phyloP scores from a whole-genome alignment of 257 asterid species.

The Solanum tacnaense region DNA sequence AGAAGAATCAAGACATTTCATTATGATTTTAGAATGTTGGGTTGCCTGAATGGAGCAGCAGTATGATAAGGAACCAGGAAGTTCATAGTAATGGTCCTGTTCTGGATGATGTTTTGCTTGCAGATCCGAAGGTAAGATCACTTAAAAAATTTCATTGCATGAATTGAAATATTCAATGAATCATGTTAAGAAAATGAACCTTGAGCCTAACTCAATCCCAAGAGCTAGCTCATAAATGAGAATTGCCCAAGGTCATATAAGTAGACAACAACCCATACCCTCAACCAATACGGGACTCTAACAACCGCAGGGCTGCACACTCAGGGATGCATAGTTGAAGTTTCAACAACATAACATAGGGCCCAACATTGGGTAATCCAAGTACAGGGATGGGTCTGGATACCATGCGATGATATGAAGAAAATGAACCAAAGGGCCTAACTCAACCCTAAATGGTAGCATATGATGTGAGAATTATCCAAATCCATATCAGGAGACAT shows the following conservation, averaged over 20 bases:
- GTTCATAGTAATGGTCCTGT: slow-evolving; percentile 95
- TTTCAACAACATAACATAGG: not conserved
- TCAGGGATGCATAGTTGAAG: not conserved
- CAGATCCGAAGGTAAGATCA: slow-evolving; percentile 61
- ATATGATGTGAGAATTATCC: not conserved
- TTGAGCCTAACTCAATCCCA: not conserved
- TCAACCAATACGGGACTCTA: not conserved
- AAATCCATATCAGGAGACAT: not conserved
- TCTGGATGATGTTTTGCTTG: slow-evolving; percentile 72
- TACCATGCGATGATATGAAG: not conserved
- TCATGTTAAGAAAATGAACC: not conserved
- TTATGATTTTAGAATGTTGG: slow-evolving; percentile 57
- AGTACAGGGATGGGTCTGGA: not conserved
- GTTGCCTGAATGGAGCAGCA: slow-evolving; percentile 87
- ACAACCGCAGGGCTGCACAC: not conserved
- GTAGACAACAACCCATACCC: not conserved
- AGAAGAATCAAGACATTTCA: not conserved
- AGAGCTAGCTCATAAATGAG: not conserved
- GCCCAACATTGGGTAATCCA: not conserved
- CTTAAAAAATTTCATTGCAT: not conserved
- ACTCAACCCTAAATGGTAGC: not conserved
- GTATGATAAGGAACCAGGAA: slow-evolving; percentile 73
- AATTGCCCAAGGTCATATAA: not conserved
- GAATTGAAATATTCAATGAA: not conserved
- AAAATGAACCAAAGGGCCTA: not conserved